These are phyloP conservation scores for Serendipita sp. DNA, from an alignment of 768 basidiomycete genomes.

Conservation along the genomic window DNA sequence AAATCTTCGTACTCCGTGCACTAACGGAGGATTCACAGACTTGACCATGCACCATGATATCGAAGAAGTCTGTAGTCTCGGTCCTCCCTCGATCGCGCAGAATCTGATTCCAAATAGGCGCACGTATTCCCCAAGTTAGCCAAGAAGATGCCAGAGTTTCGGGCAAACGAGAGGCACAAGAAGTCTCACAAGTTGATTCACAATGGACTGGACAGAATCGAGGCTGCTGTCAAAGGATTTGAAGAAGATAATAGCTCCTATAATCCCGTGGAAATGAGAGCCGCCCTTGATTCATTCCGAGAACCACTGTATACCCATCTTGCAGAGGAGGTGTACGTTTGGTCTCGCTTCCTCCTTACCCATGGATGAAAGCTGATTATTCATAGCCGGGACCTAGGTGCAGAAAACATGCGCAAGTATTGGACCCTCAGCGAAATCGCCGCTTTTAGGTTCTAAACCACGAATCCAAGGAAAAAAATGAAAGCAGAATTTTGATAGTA, in stretches of 20 bases:
- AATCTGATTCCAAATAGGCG: no score
- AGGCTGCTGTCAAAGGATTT: slow-evolving; percentile 1
- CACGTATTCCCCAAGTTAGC: slow-evolving; percentile 8
- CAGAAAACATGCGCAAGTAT: slow-evolving; percentile 10
- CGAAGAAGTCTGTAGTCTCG: slow-evolving; percentile 8
- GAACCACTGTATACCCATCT: slow-evolving; percentile 4
- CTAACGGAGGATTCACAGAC: neutral
- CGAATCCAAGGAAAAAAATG: neutral
- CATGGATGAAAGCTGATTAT: neutral
- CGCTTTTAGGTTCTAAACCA: neutral
- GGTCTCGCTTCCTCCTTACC: neutral
- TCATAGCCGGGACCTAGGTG: slow-evolving; percentile 1
- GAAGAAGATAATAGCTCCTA: slow-evolving; percentile 3
- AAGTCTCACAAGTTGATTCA: slow-evolving; percentile 2
- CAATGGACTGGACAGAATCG: slow-evolving; percentile 7
- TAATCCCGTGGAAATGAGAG: slow-evolving; percentile 7
- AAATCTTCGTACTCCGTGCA: neutral
- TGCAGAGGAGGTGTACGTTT: slow-evolving; percentile 8
- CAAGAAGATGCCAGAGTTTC: slow-evolving; percentile 9
- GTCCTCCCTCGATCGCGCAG: no score
- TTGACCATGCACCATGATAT: slow-evolving; percentile 8
- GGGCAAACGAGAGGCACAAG: slow-evolving; percentile 8
- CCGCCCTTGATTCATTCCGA: slow-evolving; percentile 9
- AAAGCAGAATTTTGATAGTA: neutral
- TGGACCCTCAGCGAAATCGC: slow-evolving; percentile 1